Evolutionary conservation across 1,284 basidiomycete genomes (phyloP).

Genomic region (Naganishia liquefaciens): DNA sequence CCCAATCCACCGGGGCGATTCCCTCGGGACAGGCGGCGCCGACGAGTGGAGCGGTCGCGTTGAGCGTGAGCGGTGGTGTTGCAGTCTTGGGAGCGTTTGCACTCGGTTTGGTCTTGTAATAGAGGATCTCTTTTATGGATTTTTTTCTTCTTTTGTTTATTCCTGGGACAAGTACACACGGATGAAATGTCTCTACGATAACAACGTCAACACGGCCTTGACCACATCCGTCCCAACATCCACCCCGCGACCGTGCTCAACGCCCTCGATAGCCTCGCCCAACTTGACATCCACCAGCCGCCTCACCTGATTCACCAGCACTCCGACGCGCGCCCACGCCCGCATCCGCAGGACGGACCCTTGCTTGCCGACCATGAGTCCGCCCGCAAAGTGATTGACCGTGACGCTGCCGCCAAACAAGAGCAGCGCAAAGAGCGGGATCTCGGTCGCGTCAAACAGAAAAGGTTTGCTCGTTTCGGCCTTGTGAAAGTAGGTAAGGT

Average conservation of each 20-base stretch:
- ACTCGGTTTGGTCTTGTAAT: no score
- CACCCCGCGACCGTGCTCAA: slow-evolving; percentile 54
- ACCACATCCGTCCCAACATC: slow-evolving; percentile 63
- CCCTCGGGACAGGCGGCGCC: not conserved
- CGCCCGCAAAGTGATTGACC: slow-evolving; percentile 75
- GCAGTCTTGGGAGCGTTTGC: no score
- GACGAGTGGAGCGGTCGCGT: no score
- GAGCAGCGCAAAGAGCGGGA: slow-evolving; percentile 80
- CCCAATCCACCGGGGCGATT: slow-evolving; percentile 14
- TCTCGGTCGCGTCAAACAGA: slow-evolving; percentile 84
- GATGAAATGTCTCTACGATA: slow-evolving; percentile 50
- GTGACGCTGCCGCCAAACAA: slow-evolving; percentile 79
- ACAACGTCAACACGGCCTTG: slow-evolving; percentile 68
- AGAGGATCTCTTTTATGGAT: not conserved
- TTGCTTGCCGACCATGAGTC: slow-evolving; percentile 64
- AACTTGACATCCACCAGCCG: slow-evolving; percentile 72
- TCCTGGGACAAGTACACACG: not conserved
- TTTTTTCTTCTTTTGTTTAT: not conserved
- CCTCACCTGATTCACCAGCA: slow-evolving; percentile 84
- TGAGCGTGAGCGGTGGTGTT: no score
- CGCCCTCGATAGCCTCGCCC: slow-evolving; percentile 56
- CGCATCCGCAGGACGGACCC: slow-evolving; percentile 65
- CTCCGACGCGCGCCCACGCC: slow-evolving; percentile 83
- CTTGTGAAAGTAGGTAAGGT: slow-evolving; percentile 80
- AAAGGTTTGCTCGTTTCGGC: slow-evolving; percentile 82